Conservation (phyloP, 805 yeast species). For the Candida alai region DNA sequence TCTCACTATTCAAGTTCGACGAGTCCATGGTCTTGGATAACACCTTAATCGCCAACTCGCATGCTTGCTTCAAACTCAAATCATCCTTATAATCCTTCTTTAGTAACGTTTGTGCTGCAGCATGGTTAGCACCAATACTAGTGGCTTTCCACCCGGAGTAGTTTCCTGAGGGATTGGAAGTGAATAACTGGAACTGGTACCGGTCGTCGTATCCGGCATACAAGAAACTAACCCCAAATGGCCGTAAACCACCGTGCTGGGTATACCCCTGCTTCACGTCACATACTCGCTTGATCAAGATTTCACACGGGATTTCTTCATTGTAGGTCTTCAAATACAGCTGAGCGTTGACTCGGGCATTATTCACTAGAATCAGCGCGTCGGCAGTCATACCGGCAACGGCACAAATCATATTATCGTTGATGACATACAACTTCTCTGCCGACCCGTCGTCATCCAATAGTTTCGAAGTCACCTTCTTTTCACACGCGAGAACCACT, state of each 20-base stretch:
- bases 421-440: constrained; percentile 84
- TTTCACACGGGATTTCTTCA: constrained; percentile 92
- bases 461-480: constrained; percentile 88
- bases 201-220: constrained; percentile 94
- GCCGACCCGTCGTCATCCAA: constrained; percentile 92
- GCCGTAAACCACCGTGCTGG: constrained; percentile 97
- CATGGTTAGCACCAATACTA: constrained; percentile 91
- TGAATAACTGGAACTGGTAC: constrained; percentile 86
- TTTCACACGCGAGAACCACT: constrained; percentile 93
- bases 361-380: constrained; percentile 84
- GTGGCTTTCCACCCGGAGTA: constrained; percentile 99
- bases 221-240: constrained; percentile 94
- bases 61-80: constrained; percentile 66
- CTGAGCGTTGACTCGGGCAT: constrained; percentile 84
- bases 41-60: constrained; percentile 85
- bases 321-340: constrained; percentile 79
- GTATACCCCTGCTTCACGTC: constrained; percentile 97
- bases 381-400: constrained; percentile 99
- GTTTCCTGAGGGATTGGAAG: constrained; percentile 96
- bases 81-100: constrained; percentile 94
- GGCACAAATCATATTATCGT: constrained; percentile 82
- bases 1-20: constrained; percentile 79
- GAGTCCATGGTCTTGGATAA: constrained; percentile 92
- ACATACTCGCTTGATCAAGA: constrained; percentile 82
- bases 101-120: constrained; percentile 92